Base-by-base conservation (phyloP, 768 basidiomycete species). In the Tremella mesenterica region DNA sequence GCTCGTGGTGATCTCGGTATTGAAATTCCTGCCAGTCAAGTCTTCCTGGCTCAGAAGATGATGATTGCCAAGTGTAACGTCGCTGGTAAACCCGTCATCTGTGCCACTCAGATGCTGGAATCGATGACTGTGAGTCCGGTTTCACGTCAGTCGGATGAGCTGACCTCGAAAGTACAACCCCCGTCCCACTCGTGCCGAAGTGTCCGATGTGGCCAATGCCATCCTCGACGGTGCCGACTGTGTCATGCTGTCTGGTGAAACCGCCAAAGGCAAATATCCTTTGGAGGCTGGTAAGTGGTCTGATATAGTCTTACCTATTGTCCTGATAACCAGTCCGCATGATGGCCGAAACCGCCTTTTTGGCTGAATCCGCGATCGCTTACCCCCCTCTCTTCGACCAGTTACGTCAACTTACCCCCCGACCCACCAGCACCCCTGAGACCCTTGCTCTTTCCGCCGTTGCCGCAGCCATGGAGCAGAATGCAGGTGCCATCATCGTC, bases 41-140 rank as follows among this genome's bases (percentile, higher is more conserved):
- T 99, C 41, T 99, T 99, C 81, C 79, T 97, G 67, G 95, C 95
- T 7, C 95, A 99, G 75, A 99, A 99, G 79, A 97, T 97, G 93
- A 99, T 99, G 92, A 99, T 97, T 65, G 83, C 93, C 55, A 97
- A 97, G 78, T 95, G 91, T 78, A 96, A 95, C 79, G 86, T 93
- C 69, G 84, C 81, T 50, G 95, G 95, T 65, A 99, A 99, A 79
- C 92, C 95, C 36, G 87, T 88, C 69, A 97, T 99, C 72, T 92
- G 95, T 57, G 95, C 95, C 9, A 99, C 95, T 13, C 93, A 99
- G 75, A 99, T 99, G 93, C 84, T 99, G 63, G 93, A 97, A 86
- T 93, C 90, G 14, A 93, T 93, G 91, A 95, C 90, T 63, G 88
- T 89, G 72, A 76, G 76, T 52, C 39, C 36, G 39, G 6, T 36